Evolutionary conservation across 768 basidiomycete species (phyloP).

Genomic region (Phanerochaete carnosa): DNA sequence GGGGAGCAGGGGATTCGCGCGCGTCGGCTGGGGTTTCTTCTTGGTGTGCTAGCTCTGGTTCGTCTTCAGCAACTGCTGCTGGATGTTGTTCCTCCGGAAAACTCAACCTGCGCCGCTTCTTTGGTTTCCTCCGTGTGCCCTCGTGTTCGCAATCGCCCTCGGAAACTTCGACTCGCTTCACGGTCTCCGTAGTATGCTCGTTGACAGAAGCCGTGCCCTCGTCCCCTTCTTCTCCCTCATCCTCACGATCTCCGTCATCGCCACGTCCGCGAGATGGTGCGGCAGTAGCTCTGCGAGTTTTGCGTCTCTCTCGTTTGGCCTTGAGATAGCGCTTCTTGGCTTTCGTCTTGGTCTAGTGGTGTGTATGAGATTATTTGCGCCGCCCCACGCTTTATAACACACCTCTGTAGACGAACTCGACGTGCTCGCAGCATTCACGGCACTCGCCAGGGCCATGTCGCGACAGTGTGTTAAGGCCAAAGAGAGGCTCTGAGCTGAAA

Average conservation of each 20-base stretch:
- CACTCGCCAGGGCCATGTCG: background rate
- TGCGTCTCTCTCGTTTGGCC: constrained; percentile 66
- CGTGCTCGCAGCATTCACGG: background rate
- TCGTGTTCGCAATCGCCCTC: constrained; percentile 11
- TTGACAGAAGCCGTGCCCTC: background rate
- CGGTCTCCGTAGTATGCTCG: constrained; percentile 8
- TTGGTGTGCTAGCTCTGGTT: background rate
- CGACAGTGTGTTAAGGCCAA: background rate
- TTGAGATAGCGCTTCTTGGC: constrained; percentile 72
- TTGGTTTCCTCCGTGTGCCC: constrained; percentile 28
- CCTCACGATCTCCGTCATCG: constrained; percentile 8
- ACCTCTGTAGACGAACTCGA: background rate
- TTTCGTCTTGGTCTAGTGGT: constrained; percentile 53
- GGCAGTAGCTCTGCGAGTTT: constrained; percentile 38
- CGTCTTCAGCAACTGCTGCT: background rate
- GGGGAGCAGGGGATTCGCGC: constrained; percentile 23
- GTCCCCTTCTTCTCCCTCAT: background rate
- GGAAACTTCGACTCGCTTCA: background rate
- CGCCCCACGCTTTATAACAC: background rate
- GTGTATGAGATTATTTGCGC: background rate
- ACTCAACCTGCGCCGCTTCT: constrained; percentile 42
- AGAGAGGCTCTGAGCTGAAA: no score
- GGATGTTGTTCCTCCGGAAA: constrained; percentile 15
- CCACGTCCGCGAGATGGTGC: constrained; percentile 14
- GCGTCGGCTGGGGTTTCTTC: background rate